Percentiles rank a stretch among this genome's conserved stretches.
These are phyloP conservation scores for Fusarium mundagurra DNA, from an alignment of 2,329 filamentous ascomycete genomes.

Conservation along the genomic window DNA sequence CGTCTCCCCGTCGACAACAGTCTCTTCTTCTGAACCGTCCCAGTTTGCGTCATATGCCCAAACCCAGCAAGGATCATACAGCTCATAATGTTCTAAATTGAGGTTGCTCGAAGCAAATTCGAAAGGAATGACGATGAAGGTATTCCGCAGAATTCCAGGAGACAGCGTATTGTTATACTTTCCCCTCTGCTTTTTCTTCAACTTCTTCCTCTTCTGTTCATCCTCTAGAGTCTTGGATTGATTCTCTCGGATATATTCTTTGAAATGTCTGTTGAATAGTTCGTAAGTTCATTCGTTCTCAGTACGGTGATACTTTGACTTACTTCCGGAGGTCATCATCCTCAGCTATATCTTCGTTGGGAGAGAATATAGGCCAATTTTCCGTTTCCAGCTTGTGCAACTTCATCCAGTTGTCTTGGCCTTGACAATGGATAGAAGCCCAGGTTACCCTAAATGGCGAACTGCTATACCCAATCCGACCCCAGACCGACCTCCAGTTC, in stretches of 20 bases:
- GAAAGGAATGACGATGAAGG: constrained; percentile 22
- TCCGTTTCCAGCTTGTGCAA: neutral
- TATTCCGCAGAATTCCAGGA: constrained; percentile 21
- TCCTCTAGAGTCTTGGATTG: neutral
- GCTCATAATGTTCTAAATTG: neutral
- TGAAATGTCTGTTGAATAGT: constrained; percentile 26
- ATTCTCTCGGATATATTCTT: neutral
- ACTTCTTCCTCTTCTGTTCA: neutral
- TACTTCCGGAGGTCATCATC: constrained; percentile 20
- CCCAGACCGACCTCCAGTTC: neutral
- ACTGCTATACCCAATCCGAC: neutral
- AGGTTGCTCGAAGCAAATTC: constrained; percentile 1
- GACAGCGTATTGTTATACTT: neutral
- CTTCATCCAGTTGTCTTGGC: fast-evolving
- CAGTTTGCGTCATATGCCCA: constrained; percentile 38
- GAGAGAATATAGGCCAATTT: constrained; percentile 20
- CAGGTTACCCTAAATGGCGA: neutral
- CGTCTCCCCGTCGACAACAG: neutral
- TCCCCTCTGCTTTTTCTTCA: neutral
- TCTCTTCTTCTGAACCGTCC: constrained; percentile 19
- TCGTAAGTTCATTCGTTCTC: neutral
- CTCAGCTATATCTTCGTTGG: constrained; percentile 4
- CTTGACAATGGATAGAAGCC: constrained; percentile 8
- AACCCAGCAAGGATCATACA: constrained; percentile 20
- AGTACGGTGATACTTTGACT: neutral